These are phyloP conservation scores for Apiospora kogelbergensis DNA, from an alignment of 2,329 filamentous ascomycete genomes.

Conservation along the genomic window DNA sequence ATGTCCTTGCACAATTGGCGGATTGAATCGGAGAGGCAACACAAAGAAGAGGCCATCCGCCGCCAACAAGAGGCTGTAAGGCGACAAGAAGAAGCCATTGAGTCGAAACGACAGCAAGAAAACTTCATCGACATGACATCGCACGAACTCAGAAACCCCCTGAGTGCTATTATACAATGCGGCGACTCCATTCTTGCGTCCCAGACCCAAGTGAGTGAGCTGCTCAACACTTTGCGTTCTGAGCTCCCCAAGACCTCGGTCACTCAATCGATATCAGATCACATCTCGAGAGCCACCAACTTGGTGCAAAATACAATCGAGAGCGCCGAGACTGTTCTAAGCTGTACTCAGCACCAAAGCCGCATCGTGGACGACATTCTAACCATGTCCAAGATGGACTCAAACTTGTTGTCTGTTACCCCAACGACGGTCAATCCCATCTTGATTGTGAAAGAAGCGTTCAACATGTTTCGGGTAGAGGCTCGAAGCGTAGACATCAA, in stretches of 20 bases:
- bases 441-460: slow-evolving; percentile 61
- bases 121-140: slow-evolving; percentile 78
- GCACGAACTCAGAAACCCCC: slow-evolving; percentile 72
- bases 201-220: slow-evolving; percentile 43
- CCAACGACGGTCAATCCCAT: slow-evolving; percentile 68
- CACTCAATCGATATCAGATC: not conserved
- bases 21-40: slow-evolving; percentile 44
- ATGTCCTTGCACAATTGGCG: slow-evolving; percentile 52
- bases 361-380: slow-evolving; percentile 66
- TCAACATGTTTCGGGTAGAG: slow-evolving; percentile 79
- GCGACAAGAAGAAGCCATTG: slow-evolving; percentile 55
- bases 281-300: slow-evolving; percentile 53
- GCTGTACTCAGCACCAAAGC: slow-evolving; percentile 79
- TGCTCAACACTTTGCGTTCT: slow-evolving; percentile 20
- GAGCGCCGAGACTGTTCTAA: slow-evolving; percentile 72
- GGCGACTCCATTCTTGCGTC: slow-evolving; percentile 66
- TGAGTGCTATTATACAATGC: slow-evolving; percentile 73
- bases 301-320: slow-evolving; percentile 78
- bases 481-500: slow-evolving; percentile 68
- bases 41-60: slow-evolving; percentile 20
- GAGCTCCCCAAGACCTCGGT: not conserved
- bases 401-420: slow-evolving; percentile 65
- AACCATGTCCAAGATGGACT: slow-evolving; percentile 68
- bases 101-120: slow-evolving; percentile 69
- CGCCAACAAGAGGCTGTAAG: slow-evolving; percentile 38